Percentiles rank a stretch among this genome's conserved stretches.
Conservation (phyloP, 257 asterid genomes). For the Echium plantagineum region DNA sequence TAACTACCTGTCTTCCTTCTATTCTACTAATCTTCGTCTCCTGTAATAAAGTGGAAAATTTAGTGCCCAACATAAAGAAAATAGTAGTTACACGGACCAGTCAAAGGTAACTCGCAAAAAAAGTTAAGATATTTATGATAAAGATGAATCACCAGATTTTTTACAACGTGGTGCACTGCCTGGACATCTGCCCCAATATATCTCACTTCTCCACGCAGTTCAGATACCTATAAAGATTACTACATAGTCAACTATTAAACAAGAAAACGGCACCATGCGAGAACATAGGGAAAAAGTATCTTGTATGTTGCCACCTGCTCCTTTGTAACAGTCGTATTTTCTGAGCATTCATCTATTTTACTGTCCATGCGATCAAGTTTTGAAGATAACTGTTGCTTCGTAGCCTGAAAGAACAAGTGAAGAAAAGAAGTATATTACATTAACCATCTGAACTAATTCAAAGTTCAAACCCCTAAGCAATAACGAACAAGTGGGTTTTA, state of each 20-base stretch:
- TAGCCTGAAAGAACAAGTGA: slow-evolving; percentile 39
- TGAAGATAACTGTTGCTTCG: slow-evolving; percentile 56
- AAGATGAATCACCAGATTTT: slow-evolving; percentile 53
- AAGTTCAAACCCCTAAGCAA: no score
- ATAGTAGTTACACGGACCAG: background rate
- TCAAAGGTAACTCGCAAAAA: slow-evolving; percentile 4
- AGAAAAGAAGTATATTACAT: background rate
- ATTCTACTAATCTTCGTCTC: slow-evolving; percentile 66
- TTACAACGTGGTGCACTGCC: slow-evolving; percentile 59
- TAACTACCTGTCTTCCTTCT: slow-evolving; percentile 73
- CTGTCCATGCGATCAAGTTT: slow-evolving; percentile 57
- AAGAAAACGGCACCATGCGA: slow-evolving; percentile 6
- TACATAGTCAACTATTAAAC: slow-evolving; percentile 9
- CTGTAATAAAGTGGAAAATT: slow-evolving; percentile 28
- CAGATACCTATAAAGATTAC: slow-evolving; percentile 41
- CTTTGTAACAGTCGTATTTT: slow-evolving; percentile 41
- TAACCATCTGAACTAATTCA: background rate
- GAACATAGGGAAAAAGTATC: slow-evolving; percentile 10
- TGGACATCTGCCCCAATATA: slow-evolving; percentile 41
- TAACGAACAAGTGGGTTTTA: background rate
- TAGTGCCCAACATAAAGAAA: slow-evolving; percentile 12
- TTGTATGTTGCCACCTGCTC: slow-evolving; percentile 38
- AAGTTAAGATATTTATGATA: slow-evolving; percentile 6
- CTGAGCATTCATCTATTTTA: slow-evolving; percentile 64
- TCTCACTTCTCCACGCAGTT: slow-evolving; percentile 52